Evolutionary conservation across 2,329 filamentous ascomycete genomes (phyloP), one percentile per base, ranked within the genome.

Genomic region (Arthrocladium fulminans): DNA sequence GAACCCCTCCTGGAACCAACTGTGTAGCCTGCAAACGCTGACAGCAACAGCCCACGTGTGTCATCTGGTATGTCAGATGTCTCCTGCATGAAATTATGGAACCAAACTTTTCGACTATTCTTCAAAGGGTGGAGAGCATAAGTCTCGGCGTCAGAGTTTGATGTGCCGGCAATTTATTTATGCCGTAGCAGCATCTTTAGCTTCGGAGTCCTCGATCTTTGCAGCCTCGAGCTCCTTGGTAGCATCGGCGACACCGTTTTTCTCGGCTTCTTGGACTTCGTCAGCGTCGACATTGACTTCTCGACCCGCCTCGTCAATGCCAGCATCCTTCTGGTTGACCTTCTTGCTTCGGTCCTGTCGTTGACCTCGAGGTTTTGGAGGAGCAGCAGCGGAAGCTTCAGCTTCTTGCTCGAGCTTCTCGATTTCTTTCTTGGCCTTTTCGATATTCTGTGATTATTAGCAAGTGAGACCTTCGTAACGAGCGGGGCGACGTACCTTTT

Each of bases 401-500:
- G 82, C 81, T 65, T 96, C 90, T 48, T 76, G 72, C 59, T 83
- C 79, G 37, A 97, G 79, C 58, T 83, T 82, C 65, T 89, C 87
- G 54, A 98, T 94, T 68, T 96, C 88, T 69, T 90, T 90, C 75
- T 95, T 85, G 53, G 92, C 92, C 71, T 96, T 95, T 55, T 88
- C 86, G 53, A 97, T 84, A 75, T 98, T 98, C 92, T 97, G 61
- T 23, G 62, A 50, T 57, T 47, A 49, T 57, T 51, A 61, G 56
- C 51, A 54, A 47, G 50, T 24, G 43, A 35, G 23, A 19, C 3
- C 35, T 35, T 3, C 13, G n/a, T 40, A 30, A 27, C 30, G 20
- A 12, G 6, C 10, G 12, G 12, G 13, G 4, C 2, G 57, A 71
- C 83, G 75, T 72, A 95, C 92, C 73, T 87, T 84, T 66, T 92